Evolutionary conservation across 345 rosid genomes (phyloP), one percentile per base, ranked within the genome.

Genomic region (Citrus reticulata): DNA sequence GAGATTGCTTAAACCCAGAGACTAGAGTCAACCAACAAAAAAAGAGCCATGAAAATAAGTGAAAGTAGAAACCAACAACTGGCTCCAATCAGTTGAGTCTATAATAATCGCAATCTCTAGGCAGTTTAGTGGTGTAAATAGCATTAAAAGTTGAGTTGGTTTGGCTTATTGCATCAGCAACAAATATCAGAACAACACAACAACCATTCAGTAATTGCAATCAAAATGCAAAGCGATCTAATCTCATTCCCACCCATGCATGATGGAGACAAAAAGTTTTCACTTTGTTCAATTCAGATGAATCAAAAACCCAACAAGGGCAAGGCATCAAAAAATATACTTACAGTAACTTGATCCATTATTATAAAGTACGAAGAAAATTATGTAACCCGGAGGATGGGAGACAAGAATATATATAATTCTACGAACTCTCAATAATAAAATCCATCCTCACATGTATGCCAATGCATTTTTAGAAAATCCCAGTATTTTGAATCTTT

Each of bases 1-100:
- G 59, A 61, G 69, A 61, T 19, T 74, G 69, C 68, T 74, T 62
- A 6, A 61, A 61, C 68, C 9, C 14, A 35, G 70, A 35, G 70
- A 58, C 9, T n/a, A 54, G 70, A 54, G 62, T 61, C 75, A 61
- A 71, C 81, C 65, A 63, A 32, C 76, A 46, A 17, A 27, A 49
- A 54, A 72, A 24, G 63, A 64, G 40, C 54, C 58, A 64, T 49
- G 35, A 51, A 63, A 54, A 58, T 32, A 62, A 0, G 37, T 32
- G 79, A 32, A 20, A 40, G 2, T 2, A 10, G 39, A 67, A 59
- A 59, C 58, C 60, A 22, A 69, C 69, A 59, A 60, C 61, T 32
- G 70, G 70, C 24, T 8, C 59, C 80, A 27, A 22, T 46, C 51
- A 34, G 3, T 9, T 51, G 37, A 55, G 19, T n/a, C 40, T 25